Evolutionary conservation across 2,329 filamentous ascomycete genomes (phyloP).

Genomic region (Aspergillus sp.): DNA sequence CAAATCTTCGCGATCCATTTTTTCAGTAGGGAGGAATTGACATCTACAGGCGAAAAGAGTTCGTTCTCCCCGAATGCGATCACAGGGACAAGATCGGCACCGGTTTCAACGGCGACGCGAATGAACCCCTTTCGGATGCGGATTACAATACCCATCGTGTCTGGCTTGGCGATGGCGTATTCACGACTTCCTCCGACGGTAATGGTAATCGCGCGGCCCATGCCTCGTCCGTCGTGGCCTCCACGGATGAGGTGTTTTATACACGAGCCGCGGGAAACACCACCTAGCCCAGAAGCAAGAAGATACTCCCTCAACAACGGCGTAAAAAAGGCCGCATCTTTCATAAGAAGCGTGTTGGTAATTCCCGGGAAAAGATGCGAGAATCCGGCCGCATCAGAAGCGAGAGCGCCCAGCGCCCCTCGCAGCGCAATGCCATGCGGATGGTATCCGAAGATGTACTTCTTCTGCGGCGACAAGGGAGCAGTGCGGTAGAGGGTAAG

Average conservation of each 20-base stretch:
- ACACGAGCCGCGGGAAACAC: constrained; percentile 76
- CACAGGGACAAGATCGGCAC: constrained; percentile 77
- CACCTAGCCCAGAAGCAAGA: constrained; percentile 66
- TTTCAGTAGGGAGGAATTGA: constrained; percentile 59
- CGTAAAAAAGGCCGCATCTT: constrained; percentile 78
- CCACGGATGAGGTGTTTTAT: constrained; percentile 70
- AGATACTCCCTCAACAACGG: constrained; percentile 81
- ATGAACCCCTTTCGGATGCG: constrained; percentile 78
- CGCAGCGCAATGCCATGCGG: constrained; percentile 86
- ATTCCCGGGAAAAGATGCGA: constrained; percentile 75
- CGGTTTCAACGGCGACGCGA: constrained; percentile 74
- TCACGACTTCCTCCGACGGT: constrained; percentile 82
- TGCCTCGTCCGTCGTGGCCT: constrained; percentile 63
- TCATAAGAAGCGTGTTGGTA: constrained; percentile 74
- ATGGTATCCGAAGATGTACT: constrained; percentile 86
- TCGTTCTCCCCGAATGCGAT: constrained; percentile 83
- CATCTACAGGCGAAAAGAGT: constrained; percentile 72
- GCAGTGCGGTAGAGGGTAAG: constrained; percentile 70
- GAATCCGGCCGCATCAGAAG: constrained; percentile 73
- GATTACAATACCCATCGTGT: constrained; percentile 65
- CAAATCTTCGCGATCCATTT: constrained; percentile 49
- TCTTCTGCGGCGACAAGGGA: constrained; percentile 64
- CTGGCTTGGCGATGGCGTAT: constrained; percentile 70
- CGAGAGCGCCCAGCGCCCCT: constrained; percentile 74
- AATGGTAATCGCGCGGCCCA: constrained; percentile 81